These are phyloP conservation scores for Grosmannia huntii DNA, from an alignment of 2,329 filamentous ascomycete species.

Conservation along the genomic window DNA sequence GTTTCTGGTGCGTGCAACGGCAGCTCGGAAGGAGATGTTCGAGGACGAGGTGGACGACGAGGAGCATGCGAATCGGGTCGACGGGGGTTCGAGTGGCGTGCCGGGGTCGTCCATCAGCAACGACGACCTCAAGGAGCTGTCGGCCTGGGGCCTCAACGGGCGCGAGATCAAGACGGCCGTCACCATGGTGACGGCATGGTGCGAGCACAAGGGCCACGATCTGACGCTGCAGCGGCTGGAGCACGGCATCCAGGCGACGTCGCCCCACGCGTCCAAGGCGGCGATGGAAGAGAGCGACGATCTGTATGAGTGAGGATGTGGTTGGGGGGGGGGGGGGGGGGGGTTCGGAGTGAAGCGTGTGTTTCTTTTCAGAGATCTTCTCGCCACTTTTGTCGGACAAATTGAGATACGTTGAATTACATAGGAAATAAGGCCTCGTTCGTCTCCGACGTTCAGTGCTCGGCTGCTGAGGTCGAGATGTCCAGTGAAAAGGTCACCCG, in stretches of 20 bases:
- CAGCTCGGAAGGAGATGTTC: not conserved
- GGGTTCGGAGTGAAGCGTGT: too few species aligned
- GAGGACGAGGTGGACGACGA: not conserved
- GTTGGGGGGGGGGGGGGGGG: not conserved
- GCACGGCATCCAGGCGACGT: conserved; percentile 31
- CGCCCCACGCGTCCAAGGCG: conserved; percentile 26
- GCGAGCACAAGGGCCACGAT: conserved; percentile 27
- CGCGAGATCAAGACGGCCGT: conserved; percentile 34
- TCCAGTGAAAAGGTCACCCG: not conserved
- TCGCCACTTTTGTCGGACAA: too few species aligned
- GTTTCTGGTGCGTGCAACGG: conserved; percentile 26
- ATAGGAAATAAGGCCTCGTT: too few species aligned
- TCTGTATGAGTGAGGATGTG: conserved; percentile 4
- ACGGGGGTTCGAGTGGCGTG: not conserved
- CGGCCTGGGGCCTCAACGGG: conserved; percentile 29
- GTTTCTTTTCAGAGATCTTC: too few species aligned
- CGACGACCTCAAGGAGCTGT: conserved; percentile 25
- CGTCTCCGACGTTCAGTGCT: not conserved
- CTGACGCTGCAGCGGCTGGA: conserved; percentile 30
- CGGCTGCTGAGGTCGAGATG: not conserved
- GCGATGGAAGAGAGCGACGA: not conserved
- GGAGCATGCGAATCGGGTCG: not conserved
- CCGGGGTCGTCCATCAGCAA: conserved; percentile 14
- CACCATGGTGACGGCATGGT: conserved; percentile 33
- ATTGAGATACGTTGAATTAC: too few species aligned